These are phyloP conservation scores for Clohesyomyces aquaticus DNA, from an alignment of 495 filamentous ascomycete species.

Conservation along the genomic window DNA sequence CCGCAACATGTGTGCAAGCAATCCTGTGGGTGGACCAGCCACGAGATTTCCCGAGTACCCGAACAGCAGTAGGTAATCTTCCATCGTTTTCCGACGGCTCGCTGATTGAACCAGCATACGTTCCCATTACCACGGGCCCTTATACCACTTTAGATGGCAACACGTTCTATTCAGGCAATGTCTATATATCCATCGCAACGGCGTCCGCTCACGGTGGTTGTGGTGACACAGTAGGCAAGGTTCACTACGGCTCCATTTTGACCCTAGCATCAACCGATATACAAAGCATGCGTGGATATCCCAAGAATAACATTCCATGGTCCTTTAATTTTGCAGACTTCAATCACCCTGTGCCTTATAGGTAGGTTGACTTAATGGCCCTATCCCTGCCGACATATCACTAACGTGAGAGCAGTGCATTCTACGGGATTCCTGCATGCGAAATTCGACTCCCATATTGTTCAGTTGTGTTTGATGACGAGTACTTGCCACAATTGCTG, in stretches of 20 bases:
- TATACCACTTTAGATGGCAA: constrained; percentile 25
- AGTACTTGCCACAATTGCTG: constrained; percentile 22
- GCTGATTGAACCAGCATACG: constrained; percentile 1
- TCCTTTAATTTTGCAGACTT: constrained; percentile 32
- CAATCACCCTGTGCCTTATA: too few species aligned
- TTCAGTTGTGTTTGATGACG: constrained; percentile 6
- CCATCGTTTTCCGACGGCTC: neutral
- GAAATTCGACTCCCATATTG: constrained; percentile 10
- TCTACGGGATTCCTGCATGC: too few species aligned
- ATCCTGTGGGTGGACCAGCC: constrained; percentile 17
- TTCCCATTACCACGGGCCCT: constrained; percentile 26
- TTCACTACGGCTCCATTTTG: constrained; percentile 15
- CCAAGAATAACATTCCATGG: constrained; percentile 17
- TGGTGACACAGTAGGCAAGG: constrained; percentile 12
- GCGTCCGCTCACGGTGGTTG: constrained; percentile 16
- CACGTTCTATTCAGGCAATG: constrained; percentile 29
- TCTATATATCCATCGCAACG: constrained; percentile 24
- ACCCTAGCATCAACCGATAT: constrained; percentile 30
- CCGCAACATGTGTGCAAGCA: constrained; percentile 30
- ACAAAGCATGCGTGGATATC: constrained; percentile 19
- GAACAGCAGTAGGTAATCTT: too few species aligned
- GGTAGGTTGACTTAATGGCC: too few species aligned
- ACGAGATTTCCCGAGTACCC: too few species aligned
- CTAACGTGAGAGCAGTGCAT: constrained; percentile 23
- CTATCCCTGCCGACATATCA: too few species aligned